Conservation (phyloP, 1,284 basidiomycete genomes). For the Apiotrichum montevideense region DNA sequence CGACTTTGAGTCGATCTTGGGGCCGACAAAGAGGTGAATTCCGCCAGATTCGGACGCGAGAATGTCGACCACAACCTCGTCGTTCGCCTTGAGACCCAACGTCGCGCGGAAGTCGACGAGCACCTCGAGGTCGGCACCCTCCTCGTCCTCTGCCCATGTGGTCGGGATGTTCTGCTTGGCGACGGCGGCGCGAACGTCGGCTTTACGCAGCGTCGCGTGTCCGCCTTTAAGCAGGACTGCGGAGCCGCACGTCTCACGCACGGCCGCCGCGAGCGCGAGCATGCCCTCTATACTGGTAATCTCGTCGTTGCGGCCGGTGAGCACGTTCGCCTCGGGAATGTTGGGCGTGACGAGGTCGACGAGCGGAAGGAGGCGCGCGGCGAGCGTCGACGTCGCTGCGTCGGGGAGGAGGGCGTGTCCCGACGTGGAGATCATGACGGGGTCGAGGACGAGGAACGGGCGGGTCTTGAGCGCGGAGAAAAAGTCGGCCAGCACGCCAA, state of each 20-base stretch:
- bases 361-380: constrained; percentile 65
- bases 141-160: constrained; percentile 8
- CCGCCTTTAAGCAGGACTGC: constrained; percentile 80
- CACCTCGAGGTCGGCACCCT: constrained; percentile 25
- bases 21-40: constrained; percentile 59
- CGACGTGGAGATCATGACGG: constrained; percentile 88
- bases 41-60: constrained; percentile 50
- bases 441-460: constrained; percentile 69
- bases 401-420: constrained; percentile 73
- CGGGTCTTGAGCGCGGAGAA: constrained; percentile 18
- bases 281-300: constrained; percentile 60
- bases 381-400: constrained; percentile 46
- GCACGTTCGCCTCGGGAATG: constrained; percentile 69
- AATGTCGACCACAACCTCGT: constrained; percentile 68
- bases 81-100: not conserved
- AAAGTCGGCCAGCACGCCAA: constrained; percentile 42
- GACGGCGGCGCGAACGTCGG: constrained; percentile 47
- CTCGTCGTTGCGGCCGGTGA: constrained; percentile 5
- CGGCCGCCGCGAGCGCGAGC: constrained; percentile 55
- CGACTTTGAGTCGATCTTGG: constrained; percentile 60
- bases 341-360: constrained; percentile 80
- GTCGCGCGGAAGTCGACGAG: constrained; percentile 17
- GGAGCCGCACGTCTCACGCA: constrained; percentile 56
- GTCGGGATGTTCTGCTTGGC: not conserved
- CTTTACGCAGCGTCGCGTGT: constrained; percentile 55